A percentile compares a stretch with the other conserved stretches of the same genome.
Evolutionary conservation across 2,329 filamentous ascomycete genomes (phyloP).

Genomic region (Penicillium brevicompactum): DNA sequence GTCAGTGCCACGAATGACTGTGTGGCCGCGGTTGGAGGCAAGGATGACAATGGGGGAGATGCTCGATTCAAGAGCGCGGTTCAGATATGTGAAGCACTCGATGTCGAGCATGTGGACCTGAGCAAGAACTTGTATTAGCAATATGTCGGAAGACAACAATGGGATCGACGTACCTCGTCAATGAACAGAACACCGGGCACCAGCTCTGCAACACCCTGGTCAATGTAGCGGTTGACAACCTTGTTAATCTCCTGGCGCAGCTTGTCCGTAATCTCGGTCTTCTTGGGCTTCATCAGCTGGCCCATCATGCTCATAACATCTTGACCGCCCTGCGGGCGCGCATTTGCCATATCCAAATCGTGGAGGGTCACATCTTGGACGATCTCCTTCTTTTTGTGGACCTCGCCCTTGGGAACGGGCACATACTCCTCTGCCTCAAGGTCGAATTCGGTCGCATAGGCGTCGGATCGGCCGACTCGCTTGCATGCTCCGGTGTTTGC

Average conservation of each 20-base stretch:
- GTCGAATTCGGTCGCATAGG: conserved; percentile 97
- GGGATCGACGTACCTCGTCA: conserved; percentile 71
- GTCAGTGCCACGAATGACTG: conserved; percentile 85
- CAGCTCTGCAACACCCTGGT: conserved; percentile 94
- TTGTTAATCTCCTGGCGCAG: conserved; percentile 96
- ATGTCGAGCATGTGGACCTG: conserved; percentile 99
- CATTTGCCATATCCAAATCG: conserved; percentile 94
- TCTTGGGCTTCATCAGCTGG: conserved; percentile 98
- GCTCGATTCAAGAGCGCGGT: conserved; percentile 91
- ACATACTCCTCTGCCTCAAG: conserved; percentile 99
- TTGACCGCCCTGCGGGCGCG: conserved; percentile 91
- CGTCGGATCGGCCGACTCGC: conserved; percentile 91
- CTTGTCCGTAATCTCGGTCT: conserved; percentile 99
- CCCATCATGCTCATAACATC: conserved; percentile 99
- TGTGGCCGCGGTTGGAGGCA: conserved; percentile 93
- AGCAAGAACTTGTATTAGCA: conserved; percentile 14
- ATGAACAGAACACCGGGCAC: conserved; percentile 99
- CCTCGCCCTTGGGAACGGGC: conserved; percentile 96
- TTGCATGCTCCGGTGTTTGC: conserved; percentile 98
- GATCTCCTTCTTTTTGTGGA: conserved; percentile 99
- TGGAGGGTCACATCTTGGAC: conserved; percentile 98
- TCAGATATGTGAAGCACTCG: conserved; percentile 98
- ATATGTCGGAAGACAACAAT: conserved; percentile 21
- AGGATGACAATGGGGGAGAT: conserved; percentile 97
- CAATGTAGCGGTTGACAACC: conserved; percentile 98